Evolutionary conservation across 2,329 filamentous ascomycete species (phyloP), one percentile per base, ranked within the genome.

Genomic region (Stenocarpella maydis): DNA sequence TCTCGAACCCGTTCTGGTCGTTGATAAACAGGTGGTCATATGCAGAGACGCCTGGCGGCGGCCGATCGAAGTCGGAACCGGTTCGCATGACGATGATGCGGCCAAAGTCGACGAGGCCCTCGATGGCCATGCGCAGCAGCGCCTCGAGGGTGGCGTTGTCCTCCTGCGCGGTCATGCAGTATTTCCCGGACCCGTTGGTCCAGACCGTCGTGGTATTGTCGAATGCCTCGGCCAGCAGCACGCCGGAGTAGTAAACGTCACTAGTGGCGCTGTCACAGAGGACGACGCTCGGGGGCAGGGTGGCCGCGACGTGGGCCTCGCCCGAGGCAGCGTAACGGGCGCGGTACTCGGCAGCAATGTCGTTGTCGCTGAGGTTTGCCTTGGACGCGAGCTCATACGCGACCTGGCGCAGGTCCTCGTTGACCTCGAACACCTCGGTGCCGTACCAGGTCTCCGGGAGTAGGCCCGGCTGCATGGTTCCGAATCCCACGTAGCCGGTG

Each of bases 161-260:
- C 78, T 93, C 91, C 77, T 93, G 91, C 0, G 90, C 90, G 52
- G 86, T 91, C 79, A 90, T 88, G 80, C 91, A 93, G 80, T 93
- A 93, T 7, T 83, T 78, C 0, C 88, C 90, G 0, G 85, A 87
- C 4, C 90, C 90, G 74, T 92, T 92, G 2, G 91, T 93, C 80
- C 89, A 87, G 0, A 91, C 74, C 0, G 73, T 79, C 4, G 89
- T 90, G 24, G 87, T 90, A 72, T 90, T 89, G 73, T 88, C 89
- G 75, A 93, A 93, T 0, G 87, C 86, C 54, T 87, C 84, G 12
- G 86, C 83, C 3, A 93, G 84, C 24, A 88, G 76, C 0, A 78
- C 81, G 9, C 91, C 91, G 2, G 86, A 88, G 79, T 86, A 94
- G 80, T 92, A 94, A 19, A 92, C 90, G 75, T 94, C 91, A 50